A percentile compares a stretch with the other conserved stretches of the same genome.
Conservation (phyloP, 257 asterid genomes). For the Eustoma russellianum region DNA sequence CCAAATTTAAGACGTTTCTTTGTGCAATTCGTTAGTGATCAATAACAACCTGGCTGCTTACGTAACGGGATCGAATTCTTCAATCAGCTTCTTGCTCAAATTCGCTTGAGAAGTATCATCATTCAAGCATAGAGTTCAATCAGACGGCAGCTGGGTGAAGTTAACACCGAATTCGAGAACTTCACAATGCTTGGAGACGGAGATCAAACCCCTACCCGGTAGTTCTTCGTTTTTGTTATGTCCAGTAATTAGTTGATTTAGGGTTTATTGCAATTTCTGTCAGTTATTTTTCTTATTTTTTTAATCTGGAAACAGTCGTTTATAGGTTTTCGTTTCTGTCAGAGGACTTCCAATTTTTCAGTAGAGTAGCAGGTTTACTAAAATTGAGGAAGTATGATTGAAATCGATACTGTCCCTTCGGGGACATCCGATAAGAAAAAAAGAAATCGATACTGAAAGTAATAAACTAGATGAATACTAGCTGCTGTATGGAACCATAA, state of each 20-base stretch:
- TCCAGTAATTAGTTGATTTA: background rate
- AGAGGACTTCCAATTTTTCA: background rate
- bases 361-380: background rate
- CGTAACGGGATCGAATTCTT: no score
- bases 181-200: constrained; percentile 43
- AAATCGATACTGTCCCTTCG: background rate
- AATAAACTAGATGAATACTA: no score
- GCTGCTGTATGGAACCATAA: no score
- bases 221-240: constrained; percentile 15
- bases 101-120: background rate
- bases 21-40: no score
- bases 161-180: background rate
- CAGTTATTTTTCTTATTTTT: background rate
- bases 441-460: no score
- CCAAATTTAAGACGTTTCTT: no score
- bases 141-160: background rate
- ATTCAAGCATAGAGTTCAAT: no score
- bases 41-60: no score
- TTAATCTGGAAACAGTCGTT: background rate
- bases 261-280: background rate
- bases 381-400: background rate
- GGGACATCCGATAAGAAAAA: no score
- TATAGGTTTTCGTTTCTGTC: background rate
- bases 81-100: background rate
- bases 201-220: constrained; percentile 72